These are phyloP conservation scores for Penium margaritaceum DNA, from an alignment of 139 green algal genomes.

Conservation along the genomic window DNA sequence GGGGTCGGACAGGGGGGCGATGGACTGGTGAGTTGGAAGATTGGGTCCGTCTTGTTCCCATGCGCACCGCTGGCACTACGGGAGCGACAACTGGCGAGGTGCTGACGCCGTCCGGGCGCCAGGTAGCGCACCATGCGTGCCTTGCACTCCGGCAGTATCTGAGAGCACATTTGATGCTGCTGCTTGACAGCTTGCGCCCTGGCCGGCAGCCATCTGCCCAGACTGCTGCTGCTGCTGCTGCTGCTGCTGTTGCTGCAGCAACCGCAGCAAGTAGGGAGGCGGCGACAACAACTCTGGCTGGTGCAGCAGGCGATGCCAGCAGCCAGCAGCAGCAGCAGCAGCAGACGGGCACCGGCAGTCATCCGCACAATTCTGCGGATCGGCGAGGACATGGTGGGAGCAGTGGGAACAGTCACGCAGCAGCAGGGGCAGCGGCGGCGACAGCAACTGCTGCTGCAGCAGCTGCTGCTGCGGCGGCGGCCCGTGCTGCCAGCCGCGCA, in stretches of 20 bases:
- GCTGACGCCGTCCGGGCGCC: constrained; percentile 28
- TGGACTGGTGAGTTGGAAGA: no score
- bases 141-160: constrained; percentile 59
- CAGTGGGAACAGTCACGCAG: not conserved
- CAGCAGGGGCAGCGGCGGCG: not conserved
- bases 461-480: not conserved
- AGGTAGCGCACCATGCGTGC: constrained; percentile 49
- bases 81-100: no score
- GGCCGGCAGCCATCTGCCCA: no score
- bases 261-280: no score
- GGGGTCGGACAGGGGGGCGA: no score
- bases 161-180: constrained; percentile 53
- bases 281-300: no score
- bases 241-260: no score
- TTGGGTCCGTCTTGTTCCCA: no score
- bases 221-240: no score
- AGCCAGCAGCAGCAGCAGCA: not conserved
- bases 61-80: no score
- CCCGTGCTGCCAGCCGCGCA: constrained; percentile 33
- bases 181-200: constrained; percentile 38
- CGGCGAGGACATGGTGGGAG: not conserved
- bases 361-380: no score
- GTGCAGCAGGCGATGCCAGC: not conserved
- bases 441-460: not conserved
- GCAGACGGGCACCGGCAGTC: not conserved